A percentile compares a stretch with the other conserved stretches of the same genome.
Conservation (phyloP, 352 stramenopile species). For the Blastocystis sp. region DNA sequence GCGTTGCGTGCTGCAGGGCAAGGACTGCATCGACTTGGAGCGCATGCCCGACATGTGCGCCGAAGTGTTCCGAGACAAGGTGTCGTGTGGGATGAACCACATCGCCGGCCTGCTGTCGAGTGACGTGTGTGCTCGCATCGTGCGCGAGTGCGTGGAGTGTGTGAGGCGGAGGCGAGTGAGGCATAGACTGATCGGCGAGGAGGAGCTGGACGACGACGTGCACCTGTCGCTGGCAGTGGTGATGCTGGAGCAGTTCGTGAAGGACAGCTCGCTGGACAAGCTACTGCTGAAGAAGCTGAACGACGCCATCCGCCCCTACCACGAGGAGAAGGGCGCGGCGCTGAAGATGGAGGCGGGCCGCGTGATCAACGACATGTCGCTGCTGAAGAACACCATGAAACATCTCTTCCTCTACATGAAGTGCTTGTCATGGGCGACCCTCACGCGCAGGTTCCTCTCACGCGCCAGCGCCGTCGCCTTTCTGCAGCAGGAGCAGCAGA, state of each 20-base stretch:
- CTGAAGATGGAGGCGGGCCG: neutral
- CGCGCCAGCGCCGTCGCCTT: neutral
- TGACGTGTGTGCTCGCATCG: neutral
- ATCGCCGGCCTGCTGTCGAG: conserved; percentile 2
- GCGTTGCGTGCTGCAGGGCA: neutral
- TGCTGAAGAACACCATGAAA: neutral
- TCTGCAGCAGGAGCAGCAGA: neutral
- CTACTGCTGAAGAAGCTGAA: neutral
- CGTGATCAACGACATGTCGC: neutral
- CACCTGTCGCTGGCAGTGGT: neutral
- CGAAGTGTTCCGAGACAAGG: neutral
- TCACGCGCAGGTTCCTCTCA: neutral
- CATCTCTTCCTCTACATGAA: neutral
- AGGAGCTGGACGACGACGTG: neutral
- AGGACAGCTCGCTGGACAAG: neutral
- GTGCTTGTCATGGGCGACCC: neutral
- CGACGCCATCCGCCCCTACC: neutral
- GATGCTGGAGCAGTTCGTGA: neutral
- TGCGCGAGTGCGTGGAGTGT: conserved; percentile 24
- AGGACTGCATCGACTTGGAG: neutral
- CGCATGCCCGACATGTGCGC: neutral
- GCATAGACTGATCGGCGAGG: conserved; percentile 10
- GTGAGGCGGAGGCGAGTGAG: neutral
- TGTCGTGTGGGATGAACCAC: neutral
- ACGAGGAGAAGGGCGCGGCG: neutral